Evolutionary conservation across 371 early-diverging fungal species (phyloP), one percentile per base, ranked within the genome.

Genomic region (Mucor plumbeus): DNA sequence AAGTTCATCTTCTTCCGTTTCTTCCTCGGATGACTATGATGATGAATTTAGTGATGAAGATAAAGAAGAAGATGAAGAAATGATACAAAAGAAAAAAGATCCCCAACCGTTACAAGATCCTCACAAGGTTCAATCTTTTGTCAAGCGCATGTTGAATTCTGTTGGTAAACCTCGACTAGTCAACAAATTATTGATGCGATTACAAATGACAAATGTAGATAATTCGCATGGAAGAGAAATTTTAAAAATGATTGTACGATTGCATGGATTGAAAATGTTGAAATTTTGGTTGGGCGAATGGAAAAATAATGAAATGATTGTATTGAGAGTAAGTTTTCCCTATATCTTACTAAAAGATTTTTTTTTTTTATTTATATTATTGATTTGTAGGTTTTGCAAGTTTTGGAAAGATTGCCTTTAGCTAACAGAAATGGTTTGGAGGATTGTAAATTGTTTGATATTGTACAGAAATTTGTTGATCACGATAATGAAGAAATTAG

Each of bases 391-490:
- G 64, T 71, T 6, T 38, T 74, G 14, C 63, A 66, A 73, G 88
- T 88, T 40, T 72, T 90, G 35, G 83, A 78, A 7, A 85, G 79
- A 19, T 76, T 90, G 64, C 90, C 90, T 5, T 71, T 90, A 9
- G 71, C 85, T 15, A 90, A 88, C 39, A 77, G 88, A 54, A 91
- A 90, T 72, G 86, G 90, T 4, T 77, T 91, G 11, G 91, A 89
- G 53, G 91, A 91, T 61, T 79, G 83, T 19, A 77, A 81, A 47
- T 74, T 87, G 67, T 78, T 84, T 55, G 84, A 84, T 35, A 73
- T 84, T 21, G 74, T 86, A 31, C 75, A 73, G 19, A 84, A 79
- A 56, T 69, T 83, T 50, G 75, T 75, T 2, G 70, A 79, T 10
- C 68, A 78, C 35, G 74, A 77, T 14, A 82, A 86, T 44, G 72